Conservation (phyloP, 78 protist genomes). For the Pigoraptor vietnamica region DNA sequence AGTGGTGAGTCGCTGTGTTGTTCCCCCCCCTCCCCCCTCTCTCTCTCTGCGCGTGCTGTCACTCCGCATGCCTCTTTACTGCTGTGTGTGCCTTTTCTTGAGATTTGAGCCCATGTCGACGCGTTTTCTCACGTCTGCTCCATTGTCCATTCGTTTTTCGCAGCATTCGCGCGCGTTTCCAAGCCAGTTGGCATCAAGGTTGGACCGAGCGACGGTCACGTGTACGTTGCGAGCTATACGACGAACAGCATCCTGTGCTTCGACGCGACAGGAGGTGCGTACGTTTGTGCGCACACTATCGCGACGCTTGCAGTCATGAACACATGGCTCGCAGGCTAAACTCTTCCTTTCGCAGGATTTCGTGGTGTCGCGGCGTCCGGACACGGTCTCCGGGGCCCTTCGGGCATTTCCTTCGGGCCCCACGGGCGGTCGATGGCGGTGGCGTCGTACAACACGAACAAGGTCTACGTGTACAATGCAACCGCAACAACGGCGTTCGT, state of each 20-base stretch:
- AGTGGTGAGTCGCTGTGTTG: too few relatives aligned
- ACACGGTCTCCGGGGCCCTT: not conserved
- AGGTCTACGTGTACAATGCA: not conserved
- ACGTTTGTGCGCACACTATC: not conserved
- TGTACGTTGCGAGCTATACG: not conserved
- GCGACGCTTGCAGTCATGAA: not conserved
- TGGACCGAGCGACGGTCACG: not conserved
- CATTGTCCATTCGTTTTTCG: too few relatives aligned
- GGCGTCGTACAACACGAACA: not conserved
- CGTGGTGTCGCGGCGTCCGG: not conserved
- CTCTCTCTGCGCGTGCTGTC: too few relatives aligned
- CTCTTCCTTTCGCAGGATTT: not conserved
- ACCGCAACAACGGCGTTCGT: not conserved
- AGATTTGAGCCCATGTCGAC: too few relatives aligned
- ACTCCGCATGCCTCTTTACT: too few relatives aligned
- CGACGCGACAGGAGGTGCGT: not conserved
- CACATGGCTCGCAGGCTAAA: not conserved
- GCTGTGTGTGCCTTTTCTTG: too few relatives aligned
- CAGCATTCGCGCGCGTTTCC: not conserved
- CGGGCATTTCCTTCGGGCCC: not conserved
- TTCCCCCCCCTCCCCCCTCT: too few relatives aligned
- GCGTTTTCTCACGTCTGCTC: too few relatives aligned
- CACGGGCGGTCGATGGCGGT: not conserved
- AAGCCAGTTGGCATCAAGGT: not conserved
- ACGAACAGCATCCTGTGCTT: not conserved